A percentile compares a stretch with the other conserved stretches of the same genome.
These are phyloP conservation scores for Kockovaella imperatae DNA, from an alignment of 768 basidiomycete genomes.

Conservation along the genomic window DNA sequence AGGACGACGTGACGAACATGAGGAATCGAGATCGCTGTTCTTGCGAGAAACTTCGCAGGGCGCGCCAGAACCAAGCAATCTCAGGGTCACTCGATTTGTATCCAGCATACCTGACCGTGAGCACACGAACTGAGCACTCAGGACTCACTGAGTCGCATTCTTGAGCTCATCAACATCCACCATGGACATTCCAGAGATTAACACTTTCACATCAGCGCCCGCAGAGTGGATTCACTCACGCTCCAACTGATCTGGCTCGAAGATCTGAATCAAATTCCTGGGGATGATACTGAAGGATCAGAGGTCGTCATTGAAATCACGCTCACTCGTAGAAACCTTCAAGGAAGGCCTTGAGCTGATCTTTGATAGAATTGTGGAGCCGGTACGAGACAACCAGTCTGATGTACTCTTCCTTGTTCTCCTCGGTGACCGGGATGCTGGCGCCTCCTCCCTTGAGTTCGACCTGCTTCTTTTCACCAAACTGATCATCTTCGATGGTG, in stretches of 20 bases:
- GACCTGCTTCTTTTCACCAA: constrained; percentile 82
- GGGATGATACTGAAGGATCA: constrained; percentile 60
- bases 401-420: constrained; percentile 94
- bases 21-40: constrained; percentile 94
- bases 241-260: constrained; percentile 38
- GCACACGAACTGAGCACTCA: constrained; percentile 56
- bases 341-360: constrained; percentile 84
- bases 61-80: constrained; percentile 99
- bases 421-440: constrained; percentile 78
- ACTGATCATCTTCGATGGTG: constrained; percentile 95
- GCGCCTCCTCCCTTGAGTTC: constrained; percentile 81
- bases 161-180: constrained; percentile 85
- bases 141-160: constrained; percentile 41
- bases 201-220: constrained; percentile 13
- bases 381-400: constrained; percentile 91
- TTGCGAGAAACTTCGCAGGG: constrained; percentile 91
- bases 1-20: constrained; percentile 88
- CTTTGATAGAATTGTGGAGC: constrained; percentile 84
- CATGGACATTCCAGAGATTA: constrained; percentile 76
- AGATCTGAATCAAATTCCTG: constrained; percentile 83
- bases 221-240: constrained; percentile 17
- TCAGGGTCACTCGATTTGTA: constrained; percentile 62
- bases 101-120: constrained; percentile 50
- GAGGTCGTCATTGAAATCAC: neutral
- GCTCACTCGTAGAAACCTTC: constrained; percentile 77